Percentiles rank a stretch among this genome's conserved stretches.
phyloP scores from a whole-genome alignment of 768 basidiomycete species.

The Mycena rebaudengoi region DNA sequence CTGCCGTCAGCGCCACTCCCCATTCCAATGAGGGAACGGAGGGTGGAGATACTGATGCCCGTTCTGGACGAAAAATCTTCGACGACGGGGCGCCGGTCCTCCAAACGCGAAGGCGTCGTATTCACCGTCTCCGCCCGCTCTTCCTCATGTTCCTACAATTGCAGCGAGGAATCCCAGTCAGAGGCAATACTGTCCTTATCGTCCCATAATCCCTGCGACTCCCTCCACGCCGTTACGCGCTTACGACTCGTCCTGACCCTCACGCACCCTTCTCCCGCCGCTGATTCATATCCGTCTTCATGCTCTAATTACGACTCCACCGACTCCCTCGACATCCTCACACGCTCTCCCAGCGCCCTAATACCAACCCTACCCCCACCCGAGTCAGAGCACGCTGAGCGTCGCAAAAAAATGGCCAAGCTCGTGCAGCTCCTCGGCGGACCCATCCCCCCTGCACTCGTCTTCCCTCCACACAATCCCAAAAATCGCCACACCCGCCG shows the following conservation, averaged over 20 bases:
- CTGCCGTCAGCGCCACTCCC: background rate
- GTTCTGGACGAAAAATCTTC: background rate
- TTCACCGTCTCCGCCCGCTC: conserved; percentile 6
- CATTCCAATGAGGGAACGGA: background rate
- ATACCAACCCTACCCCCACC: conserved; percentile 6
- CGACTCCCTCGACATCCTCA: conserved; percentile 15
- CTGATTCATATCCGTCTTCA: background rate
- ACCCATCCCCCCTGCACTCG: conserved; percentile 13
- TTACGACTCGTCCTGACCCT: conserved; percentile 26
- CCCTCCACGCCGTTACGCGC: conserved; percentile 11
- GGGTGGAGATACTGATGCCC: background rate
- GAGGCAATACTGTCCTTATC: conserved; percentile 5
- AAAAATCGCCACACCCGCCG: background rate
- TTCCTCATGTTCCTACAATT: background rate
- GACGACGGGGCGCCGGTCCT: background rate
- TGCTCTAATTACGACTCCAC: background rate
- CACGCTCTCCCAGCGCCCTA: conserved; percentile 12
- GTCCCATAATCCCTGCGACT: conserved; percentile 9
- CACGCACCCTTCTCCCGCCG: conserved; percentile 4
- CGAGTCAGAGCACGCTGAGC: conserved; percentile 10
- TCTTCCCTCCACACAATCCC: conserved; percentile 1
- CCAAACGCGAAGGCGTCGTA: conserved; percentile 20
- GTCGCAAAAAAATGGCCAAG: conserved; percentile 23
- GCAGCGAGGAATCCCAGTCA: background rate
- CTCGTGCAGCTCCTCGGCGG: conserved; percentile 22